Evolutionary conservation across 2,329 filamentous ascomycete species (phyloP).

Genomic region (Colletotrichum orbiculare): DNA sequence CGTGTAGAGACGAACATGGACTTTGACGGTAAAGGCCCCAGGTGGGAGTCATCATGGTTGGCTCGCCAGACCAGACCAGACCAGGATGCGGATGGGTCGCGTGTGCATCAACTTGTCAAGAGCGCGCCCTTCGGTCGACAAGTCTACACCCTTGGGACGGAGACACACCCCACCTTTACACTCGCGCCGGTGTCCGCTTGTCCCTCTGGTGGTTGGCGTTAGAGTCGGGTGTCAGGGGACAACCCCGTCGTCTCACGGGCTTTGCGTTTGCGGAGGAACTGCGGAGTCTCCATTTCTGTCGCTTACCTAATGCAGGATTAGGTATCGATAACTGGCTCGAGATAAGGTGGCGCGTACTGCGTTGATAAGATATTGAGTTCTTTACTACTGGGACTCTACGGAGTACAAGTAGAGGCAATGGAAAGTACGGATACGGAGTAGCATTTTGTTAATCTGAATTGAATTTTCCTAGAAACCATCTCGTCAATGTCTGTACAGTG

Average conservation of each 20-base stretch:
- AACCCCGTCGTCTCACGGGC: too few species aligned
- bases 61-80: constrained; percentile 28
- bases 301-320: background rate
- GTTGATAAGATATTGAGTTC: too few species aligned
- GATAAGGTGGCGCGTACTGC: background rate
- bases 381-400: too few species aligned
- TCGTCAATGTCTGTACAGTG: too few species aligned
- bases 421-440: too few species aligned
- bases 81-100: constrained; percentile 33
- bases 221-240: too few species aligned
- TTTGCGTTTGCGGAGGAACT: constrained; percentile 20
- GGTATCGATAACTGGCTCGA: constrained; percentile 7
- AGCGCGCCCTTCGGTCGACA: constrained; percentile 36
- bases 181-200: constrained; percentile 13
- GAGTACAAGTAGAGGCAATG: too few species aligned
- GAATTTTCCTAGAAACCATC: too few species aligned
- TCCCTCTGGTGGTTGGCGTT: background rate
- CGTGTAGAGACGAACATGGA: too few species aligned
- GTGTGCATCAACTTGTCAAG: constrained; percentile 35
- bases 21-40: constrained; percentile 21
- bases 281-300: constrained; percentile 17
- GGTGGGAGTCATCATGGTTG: constrained; percentile 33
- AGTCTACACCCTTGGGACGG: constrained; percentile 33
- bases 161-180: constrained; percentile 25
- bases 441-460: too few species aligned